Base-by-base conservation (phyloP, 306 rosid genomes). In the Canavalia ensiformis region DNA sequence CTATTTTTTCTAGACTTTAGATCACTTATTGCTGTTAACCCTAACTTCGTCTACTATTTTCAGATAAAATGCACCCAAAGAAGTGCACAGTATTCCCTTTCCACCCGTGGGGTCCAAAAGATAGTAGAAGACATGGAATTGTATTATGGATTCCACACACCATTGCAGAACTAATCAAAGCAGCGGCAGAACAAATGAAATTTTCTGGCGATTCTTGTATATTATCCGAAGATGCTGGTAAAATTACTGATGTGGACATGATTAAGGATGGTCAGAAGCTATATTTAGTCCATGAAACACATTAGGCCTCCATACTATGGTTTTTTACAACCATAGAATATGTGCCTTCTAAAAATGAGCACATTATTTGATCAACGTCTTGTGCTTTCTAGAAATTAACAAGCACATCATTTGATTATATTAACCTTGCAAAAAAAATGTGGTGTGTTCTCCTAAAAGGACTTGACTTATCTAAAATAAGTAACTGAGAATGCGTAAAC, bases 1-100 rank as follows among this genome's bases (percentile, higher is more conserved):
- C 70, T 33, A 51, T 47, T 59, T 75, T 62, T 30, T 50, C 18
- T 50, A 41, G 63, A 46, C 34, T 29, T 58, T 70, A 58, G 31
- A 28, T 39, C 64, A 52, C 25, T 7, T 45, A 12, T 8, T 68
- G 31, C 30, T 37, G 51, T 35, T 64, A 64, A 60, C 58, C 59
- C 39, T 58, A 66, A 78, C 7, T 72, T 55, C 18, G 12, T 47
- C 52, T 34, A 12, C 45, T 44, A 64, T 83, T 80, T 80, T 78
- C 96, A 95, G 99, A 81, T 44, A 95, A 77, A 82, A 78, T 72
- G 82, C 94, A 75, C 44, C 86, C 82, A 4, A 91, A 81, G 83
- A 95, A 91, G 78, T 95, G 98, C 83, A 95, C 99, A 0, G 90
- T 95, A 18, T 91, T 91, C 80, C 94, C 98, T 49, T 95, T 84